phyloP scores from a whole-genome alignment of 2,329 filamentous ascomycete species.

The Ophiosphaerella korrae region DNA sequence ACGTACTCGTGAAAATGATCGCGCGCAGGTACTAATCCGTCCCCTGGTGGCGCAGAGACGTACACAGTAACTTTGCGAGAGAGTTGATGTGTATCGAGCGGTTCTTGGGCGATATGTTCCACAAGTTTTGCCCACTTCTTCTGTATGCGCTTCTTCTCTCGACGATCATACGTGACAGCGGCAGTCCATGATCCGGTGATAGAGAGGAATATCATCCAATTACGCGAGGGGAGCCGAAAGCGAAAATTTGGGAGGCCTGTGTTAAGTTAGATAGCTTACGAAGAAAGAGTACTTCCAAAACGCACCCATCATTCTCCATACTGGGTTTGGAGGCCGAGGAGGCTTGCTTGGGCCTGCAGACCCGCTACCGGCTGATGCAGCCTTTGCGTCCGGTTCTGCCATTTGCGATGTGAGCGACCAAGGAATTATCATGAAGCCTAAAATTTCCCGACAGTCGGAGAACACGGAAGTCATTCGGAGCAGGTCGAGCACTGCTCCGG shows the following conservation, averaged over 20 bases:
- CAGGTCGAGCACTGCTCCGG: conserved; percentile 1
- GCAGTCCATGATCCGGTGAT: conserved; percentile 77
- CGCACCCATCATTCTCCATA: conserved; percentile 49
- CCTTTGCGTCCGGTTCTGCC: conserved; percentile 40
- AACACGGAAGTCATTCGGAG: conserved; percentile 24
- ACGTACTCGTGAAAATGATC: conserved; percentile 97
- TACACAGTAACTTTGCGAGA: conserved; percentile 86
- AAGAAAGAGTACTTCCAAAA: conserved; percentile 1
- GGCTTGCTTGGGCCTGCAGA: conserved; percentile 31
- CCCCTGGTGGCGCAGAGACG: conserved; percentile 82
- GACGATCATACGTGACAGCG: conserved; percentile 88
- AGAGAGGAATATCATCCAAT: conserved; percentile 95
- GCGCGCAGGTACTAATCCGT: conserved; percentile 81
- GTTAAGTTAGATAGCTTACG: conserved; percentile 13
- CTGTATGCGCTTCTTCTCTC: conserved; percentile 83
- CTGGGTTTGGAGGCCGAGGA: conserved; percentile 43
- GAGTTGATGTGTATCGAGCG: conserved; percentile 72
- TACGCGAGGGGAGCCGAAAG: conserved; percentile 85
- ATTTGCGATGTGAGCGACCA: conserved; percentile 29
- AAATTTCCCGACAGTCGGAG: conserved; percentile 30
- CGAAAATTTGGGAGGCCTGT: conserved; percentile 82
- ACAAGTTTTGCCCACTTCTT: conserved; percentile 87
- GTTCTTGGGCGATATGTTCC: conserved; percentile 79
- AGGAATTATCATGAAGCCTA: conserved; percentile 23
- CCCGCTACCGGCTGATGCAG: conserved; percentile 25